Percentiles rank a stretch among this genome's conserved stretches.
Conservation (phyloP, 2,329 filamentous ascomycete genomes). For the Exophiala oligosperma region DNA sequence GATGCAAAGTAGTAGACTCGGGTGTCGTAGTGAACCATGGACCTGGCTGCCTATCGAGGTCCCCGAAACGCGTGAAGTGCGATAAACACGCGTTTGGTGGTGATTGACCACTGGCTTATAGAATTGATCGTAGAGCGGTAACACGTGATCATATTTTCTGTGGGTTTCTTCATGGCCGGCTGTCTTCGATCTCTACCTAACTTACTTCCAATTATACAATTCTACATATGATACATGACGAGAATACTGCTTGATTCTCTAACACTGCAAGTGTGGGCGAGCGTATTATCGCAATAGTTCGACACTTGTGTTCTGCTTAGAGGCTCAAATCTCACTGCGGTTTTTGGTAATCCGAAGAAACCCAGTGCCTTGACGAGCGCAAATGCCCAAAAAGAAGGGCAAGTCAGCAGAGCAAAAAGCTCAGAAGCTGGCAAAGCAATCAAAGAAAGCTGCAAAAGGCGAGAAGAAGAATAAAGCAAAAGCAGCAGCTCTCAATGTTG, state of each 20-base stretch:
- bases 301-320: too few species aligned
- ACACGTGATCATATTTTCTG: background rate
- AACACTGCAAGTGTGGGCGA: too few species aligned
- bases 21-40: background rate
- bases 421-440: constrained; percentile 54
- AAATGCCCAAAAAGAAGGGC: constrained; percentile 55
- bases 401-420: constrained; percentile 56
- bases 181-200: background rate
- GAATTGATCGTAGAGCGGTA: background rate
- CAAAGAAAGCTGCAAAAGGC: constrained; percentile 86
- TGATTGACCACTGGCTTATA: background rate
- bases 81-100: constrained; percentile 19
- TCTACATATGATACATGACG: too few species aligned
- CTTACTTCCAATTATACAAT: constrained; percentile 31
- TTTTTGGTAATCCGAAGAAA: background rate
- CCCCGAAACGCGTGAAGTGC: background rate
- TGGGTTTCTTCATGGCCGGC: background rate
- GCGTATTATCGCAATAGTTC: too few species aligned
- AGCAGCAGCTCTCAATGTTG: constrained; percentile 63
- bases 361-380: background rate
- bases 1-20: background rate
- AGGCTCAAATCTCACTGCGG: background rate
- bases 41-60: background rate
- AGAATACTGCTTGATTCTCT: too few species aligned
- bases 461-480: constrained; percentile 74